phyloP scores from a whole-genome alignment of 331 rosid genomes.

The Pyrus hybrid region DNA sequence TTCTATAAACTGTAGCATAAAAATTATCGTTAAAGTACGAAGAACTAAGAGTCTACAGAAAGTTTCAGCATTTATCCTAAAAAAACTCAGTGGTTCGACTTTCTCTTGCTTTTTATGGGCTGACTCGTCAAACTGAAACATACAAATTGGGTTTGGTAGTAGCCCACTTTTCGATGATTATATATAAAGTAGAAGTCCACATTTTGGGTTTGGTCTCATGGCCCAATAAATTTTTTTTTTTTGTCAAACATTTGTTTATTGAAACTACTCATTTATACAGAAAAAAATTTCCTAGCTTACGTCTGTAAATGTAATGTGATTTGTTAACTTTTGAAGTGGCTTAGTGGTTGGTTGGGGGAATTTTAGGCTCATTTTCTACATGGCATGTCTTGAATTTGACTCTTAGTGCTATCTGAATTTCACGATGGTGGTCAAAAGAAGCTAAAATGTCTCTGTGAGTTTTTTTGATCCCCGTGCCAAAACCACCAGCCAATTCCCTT shows the following conservation, averaged over 20 bases:
- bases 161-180: background rate
- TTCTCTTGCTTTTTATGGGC: background rate
- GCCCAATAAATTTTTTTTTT: background rate
- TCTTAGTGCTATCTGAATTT: accelerated
- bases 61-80: too few species aligned
- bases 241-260: too few species aligned
- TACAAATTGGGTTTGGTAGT: too few species aligned
- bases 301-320: too few species aligned
- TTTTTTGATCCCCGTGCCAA: accelerated
- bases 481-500: accelerated
- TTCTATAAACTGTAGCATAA: accelerated
- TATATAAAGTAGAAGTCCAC: background rate
- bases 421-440: accelerated
- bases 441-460: accelerated
- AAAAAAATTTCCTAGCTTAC: too few species aligned
- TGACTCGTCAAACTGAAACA: background rate
- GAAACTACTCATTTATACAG: too few species aligned
- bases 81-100: too few species aligned
- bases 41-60: too few species aligned
- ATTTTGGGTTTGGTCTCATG: background rate
- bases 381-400: accelerated
- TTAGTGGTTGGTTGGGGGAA: too few species aligned
- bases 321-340: background rate
- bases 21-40: too few species aligned
- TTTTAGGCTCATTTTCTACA: too few species aligned